A percentile compares a stretch with the other conserved stretches of the same genome.
These are phyloP conservation scores for Fusarium sambucinum DNA, from an alignment of 2,329 filamentous ascomycete species.

Conservation along the genomic window DNA sequence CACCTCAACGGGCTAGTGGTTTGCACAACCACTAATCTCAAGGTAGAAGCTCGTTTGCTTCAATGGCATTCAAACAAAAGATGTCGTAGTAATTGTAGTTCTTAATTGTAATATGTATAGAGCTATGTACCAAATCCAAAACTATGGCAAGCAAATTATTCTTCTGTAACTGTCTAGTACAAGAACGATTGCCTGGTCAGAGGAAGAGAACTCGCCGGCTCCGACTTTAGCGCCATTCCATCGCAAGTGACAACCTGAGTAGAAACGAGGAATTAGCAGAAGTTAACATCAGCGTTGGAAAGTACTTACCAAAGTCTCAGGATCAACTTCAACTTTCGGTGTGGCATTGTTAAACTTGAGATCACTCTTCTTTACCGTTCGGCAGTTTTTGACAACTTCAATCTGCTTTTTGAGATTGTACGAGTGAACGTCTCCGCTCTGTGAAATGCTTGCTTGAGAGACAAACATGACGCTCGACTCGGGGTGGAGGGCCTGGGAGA, in stretches of 20 bases:
- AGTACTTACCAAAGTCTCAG: background rate
- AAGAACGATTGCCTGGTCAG: background rate
- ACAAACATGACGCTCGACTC: background rate
- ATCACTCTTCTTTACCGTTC: background rate
- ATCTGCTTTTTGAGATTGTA: background rate
- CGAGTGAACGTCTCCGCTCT: background rate
- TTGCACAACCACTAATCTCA: background rate
- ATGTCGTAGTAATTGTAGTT: background rate
- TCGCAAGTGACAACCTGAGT: background rate
- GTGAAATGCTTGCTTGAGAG: background rate
- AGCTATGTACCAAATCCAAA: background rate
- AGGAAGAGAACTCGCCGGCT: background rate
- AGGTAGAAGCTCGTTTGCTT: background rate
- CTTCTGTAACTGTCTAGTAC: background rate
- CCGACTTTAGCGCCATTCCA: fast-evolving
- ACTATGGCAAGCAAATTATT: background rate
- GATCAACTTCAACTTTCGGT: background rate
- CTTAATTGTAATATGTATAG: background rate
- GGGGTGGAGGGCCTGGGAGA: background rate
- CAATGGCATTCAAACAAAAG: background rate
- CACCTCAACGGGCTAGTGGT: background rate
- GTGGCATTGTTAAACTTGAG: background rate
- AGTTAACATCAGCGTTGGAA: background rate
- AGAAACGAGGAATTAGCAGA: background rate
- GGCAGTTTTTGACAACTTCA: background rate